Evolutionary conservation across 495 filamentous ascomycete genomes (phyloP).

Genomic region (Thermochaetoides thermophila): DNA sequence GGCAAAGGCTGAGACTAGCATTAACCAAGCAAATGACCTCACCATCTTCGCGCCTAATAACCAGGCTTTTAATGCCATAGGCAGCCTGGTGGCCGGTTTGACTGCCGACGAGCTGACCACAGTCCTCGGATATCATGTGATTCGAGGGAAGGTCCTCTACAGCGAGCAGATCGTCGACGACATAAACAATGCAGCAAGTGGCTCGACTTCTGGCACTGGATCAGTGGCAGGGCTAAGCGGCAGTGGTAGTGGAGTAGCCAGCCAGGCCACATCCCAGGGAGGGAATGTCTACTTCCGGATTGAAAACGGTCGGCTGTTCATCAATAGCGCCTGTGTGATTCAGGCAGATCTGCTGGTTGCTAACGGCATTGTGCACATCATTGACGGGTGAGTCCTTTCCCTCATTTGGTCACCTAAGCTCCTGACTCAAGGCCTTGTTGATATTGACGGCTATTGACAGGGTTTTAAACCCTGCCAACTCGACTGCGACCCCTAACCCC

Average conservation of each 20-base stretch:
- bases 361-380: conserved; percentile 56
- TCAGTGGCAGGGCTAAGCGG: no score
- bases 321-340: conserved; percentile 25
- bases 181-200: no score
- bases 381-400: conserved; percentile 33
- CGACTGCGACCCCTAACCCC: conserved; percentile 29
- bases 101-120: conserved; percentile 28
- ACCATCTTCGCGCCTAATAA: conserved; percentile 51
- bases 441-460: conserved; percentile 15
- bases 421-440: neutral
- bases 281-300: conserved; percentile 36
- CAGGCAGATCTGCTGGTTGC: conserved; percentile 41
- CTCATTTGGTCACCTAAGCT: neutral
- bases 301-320: conserved; percentile 25
- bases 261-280: conserved; percentile 29
- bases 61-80: conserved; percentile 43
- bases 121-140: conserved; percentile 45
- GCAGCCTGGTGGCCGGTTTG: conserved; percentile 32
- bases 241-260: no score
- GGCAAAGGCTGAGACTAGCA: conserved; percentile 24
- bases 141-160: conserved; percentile 40
- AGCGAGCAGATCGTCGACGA: conserved; percentile 25
- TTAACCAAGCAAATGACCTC: conserved; percentile 31
- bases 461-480: conserved; percentile 46
- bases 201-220: no score